Evolutionary conservation across 2,329 filamentous ascomycete genomes (phyloP), one percentile per base, ranked within the genome.

Genomic region (Sporothrix dimorphospora): DNA sequence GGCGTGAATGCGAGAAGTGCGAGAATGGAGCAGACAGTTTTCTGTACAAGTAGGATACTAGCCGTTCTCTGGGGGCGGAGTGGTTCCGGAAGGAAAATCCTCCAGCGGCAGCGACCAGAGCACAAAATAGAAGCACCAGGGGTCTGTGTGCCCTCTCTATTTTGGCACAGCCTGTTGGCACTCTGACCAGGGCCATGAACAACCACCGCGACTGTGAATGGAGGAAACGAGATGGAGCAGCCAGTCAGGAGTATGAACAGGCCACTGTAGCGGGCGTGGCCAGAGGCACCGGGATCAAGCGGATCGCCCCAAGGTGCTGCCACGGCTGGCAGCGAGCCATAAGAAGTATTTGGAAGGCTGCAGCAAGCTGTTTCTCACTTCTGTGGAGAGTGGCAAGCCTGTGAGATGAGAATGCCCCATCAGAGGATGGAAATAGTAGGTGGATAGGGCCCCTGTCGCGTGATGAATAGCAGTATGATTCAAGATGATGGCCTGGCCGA

Each of bases 61-160:
- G 24, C 4, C 21, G 51, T 61, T 6, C 63, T 49, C n/a, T 65
- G 34, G 34, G 34, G 63, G 63, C 63, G 63, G 27, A 67, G 63
- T 51, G 14, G 63, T 67, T 47, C 40, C 34, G 42, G 59, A 65
- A 65, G 63, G 63, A 34, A 14, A 67, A 67, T 49, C 63, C 45
- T 49, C 42, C 45, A 49, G 45, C 24, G 24, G 42, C 21, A 30
- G 24, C 63, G 16, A 38, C 63, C 40, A 65, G 40, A 16, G 63
- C n/a, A 14, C 14, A 34, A 67, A 67, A 67, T 34, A 67, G 63
- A 67, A 65, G 61, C 57, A 61, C 9, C 8, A 21, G 38, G 49
- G 53, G 12, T 24, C 53, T 38, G 16, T 38, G 16, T 38, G 21
- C 27, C 4, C 2, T 61, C 42, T 49, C 45, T 34, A 49, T 67